Conservation (phyloP, 2,329 filamentous ascomycete genomes). For the Epichloe festucae region DNA sequence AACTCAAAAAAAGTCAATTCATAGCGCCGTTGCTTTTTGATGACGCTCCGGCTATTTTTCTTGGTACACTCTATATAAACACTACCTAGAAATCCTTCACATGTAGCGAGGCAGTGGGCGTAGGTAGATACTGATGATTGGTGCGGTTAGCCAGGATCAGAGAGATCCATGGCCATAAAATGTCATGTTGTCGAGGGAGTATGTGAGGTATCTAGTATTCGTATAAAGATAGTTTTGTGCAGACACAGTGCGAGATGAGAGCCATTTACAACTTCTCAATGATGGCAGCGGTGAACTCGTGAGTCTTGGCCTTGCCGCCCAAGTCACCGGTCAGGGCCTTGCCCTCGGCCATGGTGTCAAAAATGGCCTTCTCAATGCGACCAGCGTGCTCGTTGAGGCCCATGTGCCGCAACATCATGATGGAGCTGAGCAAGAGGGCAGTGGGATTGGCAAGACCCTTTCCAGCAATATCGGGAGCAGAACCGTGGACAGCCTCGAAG, state of each 20-base stretch:
- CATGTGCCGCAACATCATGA: constrained; percentile 99
- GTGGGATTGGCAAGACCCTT: constrained; percentile 96
- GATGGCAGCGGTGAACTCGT: constrained; percentile 87
- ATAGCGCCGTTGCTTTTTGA: constrained; percentile 18
- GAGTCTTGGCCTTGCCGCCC: constrained; percentile 89
- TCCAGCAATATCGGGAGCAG: constrained; percentile 90
- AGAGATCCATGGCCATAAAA: background rate
- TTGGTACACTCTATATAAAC: constrained; percentile 18
- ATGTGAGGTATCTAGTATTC: constrained; percentile 1
- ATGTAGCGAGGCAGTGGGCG: constrained; percentile 4
- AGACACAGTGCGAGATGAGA: background rate
- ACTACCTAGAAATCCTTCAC: constrained; percentile 11
- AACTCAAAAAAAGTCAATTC: constrained; percentile 1
- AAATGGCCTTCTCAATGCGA: constrained; percentile 88
- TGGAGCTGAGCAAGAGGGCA: constrained; percentile 83
- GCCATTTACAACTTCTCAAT: constrained; percentile 52
- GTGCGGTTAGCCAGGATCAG: background rate
- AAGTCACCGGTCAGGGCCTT: constrained; percentile 93
- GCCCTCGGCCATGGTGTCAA: constrained; percentile 89
- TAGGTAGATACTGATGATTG: constrained; percentile 2
- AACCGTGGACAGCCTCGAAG: constrained; percentile 98
- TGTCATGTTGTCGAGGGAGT: background rate
- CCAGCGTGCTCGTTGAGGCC: constrained; percentile 69
- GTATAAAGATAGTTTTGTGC: background rate
- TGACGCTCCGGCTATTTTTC: constrained; percentile 9